Base-by-base conservation (phyloP, 2,329 filamentous ascomycete species). In the Ascochyta clinopodiicola region DNA sequence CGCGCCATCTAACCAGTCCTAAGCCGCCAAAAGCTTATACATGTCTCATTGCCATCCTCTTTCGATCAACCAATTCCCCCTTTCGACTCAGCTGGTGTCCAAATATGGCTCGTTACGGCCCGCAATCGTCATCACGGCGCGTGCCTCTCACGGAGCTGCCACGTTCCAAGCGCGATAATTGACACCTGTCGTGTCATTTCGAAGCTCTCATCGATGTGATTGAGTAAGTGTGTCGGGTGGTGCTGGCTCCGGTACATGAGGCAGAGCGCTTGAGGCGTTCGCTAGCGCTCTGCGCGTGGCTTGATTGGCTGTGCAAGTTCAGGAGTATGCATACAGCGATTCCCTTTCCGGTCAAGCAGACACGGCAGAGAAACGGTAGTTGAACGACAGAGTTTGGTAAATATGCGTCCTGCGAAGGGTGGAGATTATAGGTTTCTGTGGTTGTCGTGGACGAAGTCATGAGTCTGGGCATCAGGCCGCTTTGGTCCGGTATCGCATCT, bases 251-350 rank as follows among this genome's bases (percentile, higher is more conserved):
- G 39, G 38, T 52, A 34, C 32, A 27, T 52, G 44, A 36, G 21
- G 12, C 34, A 43, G 15, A 48, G 34, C 59, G 60, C 60, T 60
- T 61, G 56, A 56, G 56, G 57, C 51, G 57, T 36, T 57, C 54
- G 51, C 52, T 58, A 57, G 49, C 34, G 25, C 19, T 7, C 7
- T 57, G 36, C 48, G 56, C 53, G 57, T 61, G 53, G 56, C 51
- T 55, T 59, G 47, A 59, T 59, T 61, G 61, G 56, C 47, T 62
- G 46, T n/a, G 17, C 13, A 29, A 29, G 31, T 36, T 47, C 38
- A 44, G 25, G 37, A 38, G 44, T 27, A n/a, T 21, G 27, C 22
- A 45, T 44, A 4, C 7, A 21, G 40, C 51, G 35, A 36, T 42
- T 1, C 45, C 22, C 17, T 17, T 36, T 19, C 24, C 13, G 45